Percentiles rank a stretch among this genome's conserved stretches.
Evolutionary conservation across 192 early-diverging fungal species (phyloP).

Genomic region (Coemansia sp.): DNA sequence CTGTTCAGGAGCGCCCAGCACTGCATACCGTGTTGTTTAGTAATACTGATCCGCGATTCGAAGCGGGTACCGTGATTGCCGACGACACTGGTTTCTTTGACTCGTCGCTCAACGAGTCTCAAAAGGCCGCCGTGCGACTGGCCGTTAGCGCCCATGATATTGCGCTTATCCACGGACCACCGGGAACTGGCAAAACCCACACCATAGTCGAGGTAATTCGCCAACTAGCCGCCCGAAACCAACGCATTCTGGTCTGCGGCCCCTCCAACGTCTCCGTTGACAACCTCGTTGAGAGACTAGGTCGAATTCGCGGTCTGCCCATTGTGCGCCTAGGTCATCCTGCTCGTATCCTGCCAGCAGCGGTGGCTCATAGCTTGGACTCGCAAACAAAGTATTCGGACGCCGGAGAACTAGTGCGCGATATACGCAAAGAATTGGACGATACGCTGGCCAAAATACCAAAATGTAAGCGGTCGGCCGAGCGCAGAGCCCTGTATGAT

Average conservation of each 20-base stretch:
- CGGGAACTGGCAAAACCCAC: conserved; percentile 91
- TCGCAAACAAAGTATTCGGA: conserved; percentile 66
- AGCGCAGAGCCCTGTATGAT: conserved; percentile 66
- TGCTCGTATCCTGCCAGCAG: conserved; percentile 72
- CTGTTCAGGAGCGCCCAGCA: conserved; percentile 27
- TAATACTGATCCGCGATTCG: conserved; percentile 29
- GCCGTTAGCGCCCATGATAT: conserved; percentile 65
- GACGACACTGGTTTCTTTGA: conserved; percentile 59
- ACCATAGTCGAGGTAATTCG: conserved; percentile 85
- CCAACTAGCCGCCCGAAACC: conserved; percentile 63
- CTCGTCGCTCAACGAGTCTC: conserved; percentile 66
- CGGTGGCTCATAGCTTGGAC: conserved; percentile 73
- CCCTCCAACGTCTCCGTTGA: conserved; percentile 90
- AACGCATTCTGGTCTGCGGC: conserved; percentile 83
- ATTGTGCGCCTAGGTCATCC: conserved; percentile 87
- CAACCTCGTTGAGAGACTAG: conserved; percentile 83
- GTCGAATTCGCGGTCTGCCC: conserved; percentile 55
- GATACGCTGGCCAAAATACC: conserved; percentile 59
- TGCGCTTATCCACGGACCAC: conserved; percentile 83
- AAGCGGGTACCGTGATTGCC: conserved; percentile 1
- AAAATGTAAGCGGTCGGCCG: conserved; percentile 66
- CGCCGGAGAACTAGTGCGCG: conserved; percentile 71
- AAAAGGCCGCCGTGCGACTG: conserved; percentile 69
- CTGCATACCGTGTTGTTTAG: conserved; percentile 55
- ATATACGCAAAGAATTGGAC: conserved; percentile 81